phyloP scores from a whole-genome alignment of 2,329 filamentous ascomycete species.

The Penicillium sp. region DNA sequence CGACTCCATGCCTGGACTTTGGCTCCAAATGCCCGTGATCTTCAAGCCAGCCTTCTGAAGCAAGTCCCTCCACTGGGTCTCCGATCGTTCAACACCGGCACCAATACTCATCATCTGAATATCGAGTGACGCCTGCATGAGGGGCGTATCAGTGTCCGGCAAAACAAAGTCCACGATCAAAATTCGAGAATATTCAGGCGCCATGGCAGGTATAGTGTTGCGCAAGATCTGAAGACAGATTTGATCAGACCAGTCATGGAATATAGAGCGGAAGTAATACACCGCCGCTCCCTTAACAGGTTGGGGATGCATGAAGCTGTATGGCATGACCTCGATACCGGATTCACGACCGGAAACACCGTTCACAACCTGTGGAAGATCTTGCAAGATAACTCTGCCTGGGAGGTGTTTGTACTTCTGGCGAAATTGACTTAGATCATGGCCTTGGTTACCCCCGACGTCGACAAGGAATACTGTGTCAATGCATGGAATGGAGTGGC shows the following conservation, averaged over 20 bases:
- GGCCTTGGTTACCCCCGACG: conserved; percentile 44
- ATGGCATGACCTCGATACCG: conserved; percentile 32
- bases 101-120: conserved; percentile 42
- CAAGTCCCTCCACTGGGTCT: conserved; percentile 33
- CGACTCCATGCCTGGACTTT: conserved; percentile 28
- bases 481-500: conserved; percentile 22
- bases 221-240: conserved; percentile 33
- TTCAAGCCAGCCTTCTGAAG: conserved; percentile 30
- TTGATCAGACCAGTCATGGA: conserved; percentile 40
- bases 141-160: conserved; percentile 27
- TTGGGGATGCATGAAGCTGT: conserved; percentile 36
- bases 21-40: conserved; percentile 30
- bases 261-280: conserved; percentile 41
- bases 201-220: conserved; percentile 35
- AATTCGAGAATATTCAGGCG: conserved; percentile 30
- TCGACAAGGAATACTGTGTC: conserved; percentile 42
- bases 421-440: conserved; percentile 37
- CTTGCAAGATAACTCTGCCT: conserved; percentile 41
- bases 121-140: conserved; percentile 33
- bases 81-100: conserved; percentile 35
- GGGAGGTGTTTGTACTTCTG: conserved; percentile 33
- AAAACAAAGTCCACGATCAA: conserved; percentile 40
- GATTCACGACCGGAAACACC: conserved; percentile 5
- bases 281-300: conserved; percentile 33
- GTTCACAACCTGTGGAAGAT: conserved; percentile 34